A percentile compares a stretch with the other conserved stretches of the same genome.
Evolutionary conservation across 2,329 filamentous ascomycete genomes (phyloP).

Genomic region (Gaeumannomyces sp.): DNA sequence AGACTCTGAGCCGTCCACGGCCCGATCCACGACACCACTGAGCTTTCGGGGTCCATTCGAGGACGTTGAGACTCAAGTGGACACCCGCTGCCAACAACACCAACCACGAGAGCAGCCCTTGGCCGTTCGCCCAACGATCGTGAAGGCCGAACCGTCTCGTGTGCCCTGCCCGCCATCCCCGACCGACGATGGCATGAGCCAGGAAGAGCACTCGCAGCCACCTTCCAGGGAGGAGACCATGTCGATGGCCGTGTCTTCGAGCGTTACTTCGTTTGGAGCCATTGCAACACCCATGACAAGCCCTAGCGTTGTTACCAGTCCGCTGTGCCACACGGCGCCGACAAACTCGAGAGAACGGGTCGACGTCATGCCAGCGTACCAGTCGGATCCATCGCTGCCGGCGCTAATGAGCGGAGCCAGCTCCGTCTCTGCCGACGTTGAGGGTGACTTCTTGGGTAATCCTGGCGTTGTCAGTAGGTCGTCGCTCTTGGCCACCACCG

Average conservation of each 20-base stretch:
- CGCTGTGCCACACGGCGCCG: conserved; percentile 33
- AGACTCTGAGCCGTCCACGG: not conserved
- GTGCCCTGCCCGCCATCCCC: conserved; percentile 40
- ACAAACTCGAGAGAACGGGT: conserved; percentile 34
- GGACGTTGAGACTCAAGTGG: not conserved
- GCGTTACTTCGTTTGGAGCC: conserved; percentile 43
- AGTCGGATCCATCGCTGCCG: conserved; percentile 58
- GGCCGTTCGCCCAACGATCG: conserved; percentile 13
- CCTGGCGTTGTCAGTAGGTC: conserved; percentile 40
- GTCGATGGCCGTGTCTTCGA: conserved; percentile 43
- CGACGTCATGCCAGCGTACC: conserved; percentile 46
- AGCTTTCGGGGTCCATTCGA: not conserved
- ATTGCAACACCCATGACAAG: conserved; percentile 48
- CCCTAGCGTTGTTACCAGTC: conserved; percentile 46
- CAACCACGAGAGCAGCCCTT: conserved; percentile 19
- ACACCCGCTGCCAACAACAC: not conserved
- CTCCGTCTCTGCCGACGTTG: conserved; percentile 56
- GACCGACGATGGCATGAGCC: conserved; percentile 28
- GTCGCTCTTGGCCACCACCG: conserved; percentile 43
- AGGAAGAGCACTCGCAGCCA: conserved; percentile 17
- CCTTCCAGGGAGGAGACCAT: conserved; percentile 35
- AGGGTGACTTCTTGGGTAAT: conserved; percentile 51
- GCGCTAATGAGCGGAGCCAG: conserved; percentile 58
- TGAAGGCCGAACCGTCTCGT: conserved; percentile 23
- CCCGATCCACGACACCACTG: not conserved